These are phyloP conservation scores for Nakataea oryzae DNA, from an alignment of 2,329 filamentous ascomycete species.

Conservation along the genomic window DNA sequence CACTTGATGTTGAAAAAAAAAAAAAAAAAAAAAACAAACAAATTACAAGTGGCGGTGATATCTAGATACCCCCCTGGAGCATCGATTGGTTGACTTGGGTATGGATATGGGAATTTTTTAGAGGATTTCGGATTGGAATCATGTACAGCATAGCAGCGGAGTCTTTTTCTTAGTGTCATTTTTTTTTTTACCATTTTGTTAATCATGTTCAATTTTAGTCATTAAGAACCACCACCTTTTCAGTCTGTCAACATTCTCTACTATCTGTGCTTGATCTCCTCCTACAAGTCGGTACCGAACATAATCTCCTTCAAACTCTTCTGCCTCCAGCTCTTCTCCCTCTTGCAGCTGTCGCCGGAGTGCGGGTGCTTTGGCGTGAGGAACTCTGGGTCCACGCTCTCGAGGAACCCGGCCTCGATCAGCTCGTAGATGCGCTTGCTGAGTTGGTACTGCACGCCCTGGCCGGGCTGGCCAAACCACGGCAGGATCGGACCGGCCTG, in stretches of 20 bases:
- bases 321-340: not conserved
- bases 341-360: not conserved
- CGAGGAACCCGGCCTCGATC: conserved; percentile 20
- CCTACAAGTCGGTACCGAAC: too few species aligned
- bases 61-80: not conserved
- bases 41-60: not conserved
- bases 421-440: conserved; percentile 18
- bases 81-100: not conserved
- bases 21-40: not conserved
- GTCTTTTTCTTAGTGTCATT: too few species aligned
- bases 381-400: conserved; percentile 14
- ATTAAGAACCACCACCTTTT: too few species aligned
- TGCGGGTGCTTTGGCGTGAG: not conserved
- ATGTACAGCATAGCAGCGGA: not conserved
- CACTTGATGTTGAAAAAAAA: not conserved
- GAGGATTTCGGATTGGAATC: not conserved
- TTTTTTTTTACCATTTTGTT: not conserved
- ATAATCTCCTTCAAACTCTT: not conserved
- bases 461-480: conserved; percentile 39
- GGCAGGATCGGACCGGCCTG: conserved; percentile 32
- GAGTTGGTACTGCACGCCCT: conserved; percentile 24
- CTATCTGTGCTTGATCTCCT: too few species aligned
- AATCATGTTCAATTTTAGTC: not conserved
- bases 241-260: too few species aligned
- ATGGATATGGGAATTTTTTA: not conserved